phyloP scores from a whole-genome alignment of 208 protist genomes.

The Histomonas meleagridis region DNA sequence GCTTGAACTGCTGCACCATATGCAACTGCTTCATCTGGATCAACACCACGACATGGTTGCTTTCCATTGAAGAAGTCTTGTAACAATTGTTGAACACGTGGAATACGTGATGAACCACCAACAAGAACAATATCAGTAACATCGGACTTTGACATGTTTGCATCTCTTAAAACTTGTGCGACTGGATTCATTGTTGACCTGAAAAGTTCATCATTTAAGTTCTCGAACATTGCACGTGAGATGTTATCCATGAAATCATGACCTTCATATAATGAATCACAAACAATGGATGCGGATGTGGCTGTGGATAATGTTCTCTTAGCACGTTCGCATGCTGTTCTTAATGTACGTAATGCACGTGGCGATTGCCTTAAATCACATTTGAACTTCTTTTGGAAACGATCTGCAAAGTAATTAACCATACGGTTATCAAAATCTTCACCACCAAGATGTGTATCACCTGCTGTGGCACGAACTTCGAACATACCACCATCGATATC shows the following conservation, averaged over 20 bases:
- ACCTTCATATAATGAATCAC: conserved; percentile 83
- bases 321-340: conserved; percentile 67
- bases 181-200: conserved; percentile 73
- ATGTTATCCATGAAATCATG: conserved; percentile 83
- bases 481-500: too few relatives aligned
- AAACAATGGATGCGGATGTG: conserved; percentile 67
- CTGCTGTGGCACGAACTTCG: too few relatives aligned
- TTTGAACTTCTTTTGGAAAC: conserved; percentile 78
- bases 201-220: conserved; percentile 71
- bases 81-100: conserved; percentile 60
- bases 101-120: conserved; percentile 37
- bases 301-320: conserved; percentile 69
- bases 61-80: conserved; percentile 73
- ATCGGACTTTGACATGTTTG: conserved; percentile 74
- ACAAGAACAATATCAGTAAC: conserved; percentile 53
- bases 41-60: conserved; percentile 67
- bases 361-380: conserved; percentile 60
- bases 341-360: conserved; percentile 60
- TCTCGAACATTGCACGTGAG: conserved; percentile 89
- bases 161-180: conserved; percentile 74
- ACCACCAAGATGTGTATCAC: too few relatives aligned
- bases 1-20: too few relatives aligned
- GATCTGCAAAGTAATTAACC: conserved; percentile 84
- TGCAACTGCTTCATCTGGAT: conserved; percentile 86
- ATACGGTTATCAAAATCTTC: conserved; percentile 81